A percentile compares a stretch with the other conserved stretches of the same genome.
Conservation (phyloP, 1,139 yeast genomes). For the Pneumocystis jirovecii region DNA sequence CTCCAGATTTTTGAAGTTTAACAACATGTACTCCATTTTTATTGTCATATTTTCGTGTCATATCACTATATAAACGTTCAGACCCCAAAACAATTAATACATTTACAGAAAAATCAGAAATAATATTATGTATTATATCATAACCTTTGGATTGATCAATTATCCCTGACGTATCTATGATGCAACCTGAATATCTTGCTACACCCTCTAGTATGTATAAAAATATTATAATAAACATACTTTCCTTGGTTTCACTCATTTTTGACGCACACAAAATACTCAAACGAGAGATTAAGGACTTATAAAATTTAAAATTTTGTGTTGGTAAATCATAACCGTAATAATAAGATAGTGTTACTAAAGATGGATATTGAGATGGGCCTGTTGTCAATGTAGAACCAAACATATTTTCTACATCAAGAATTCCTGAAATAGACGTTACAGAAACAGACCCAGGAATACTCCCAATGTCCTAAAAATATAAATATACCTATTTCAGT, state of each 20-base stretch:
- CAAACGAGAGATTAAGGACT: conserved; percentile 40
- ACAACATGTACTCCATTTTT: conserved; percentile 31
- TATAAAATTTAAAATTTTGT: conserved; percentile 49
- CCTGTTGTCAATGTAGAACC: conserved; percentile 85
- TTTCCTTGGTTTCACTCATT: conserved; percentile 34
- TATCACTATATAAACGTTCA: conserved; percentile 46
- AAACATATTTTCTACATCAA: conserved; percentile 66
- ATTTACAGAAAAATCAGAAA: conserved; percentile 42
- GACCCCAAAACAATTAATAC: conserved; percentile 29
- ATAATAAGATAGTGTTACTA: conserved; percentile 71
- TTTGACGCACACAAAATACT: conserved; percentile 47
- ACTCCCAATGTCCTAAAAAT: conserved; percentile 14
- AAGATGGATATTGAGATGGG: conserved; percentile 52
- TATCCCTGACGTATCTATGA: conserved; percentile 67
- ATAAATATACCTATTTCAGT: conserved; percentile 43
- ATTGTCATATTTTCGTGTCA: conserved; percentile 41
- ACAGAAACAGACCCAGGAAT: conserved; percentile 75
- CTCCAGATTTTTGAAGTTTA: conserved; percentile 57
- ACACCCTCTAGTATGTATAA: neutral
- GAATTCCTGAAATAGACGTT: conserved; percentile 62
- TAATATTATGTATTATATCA: conserved; percentile 40
- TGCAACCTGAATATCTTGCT: conserved; percentile 45
- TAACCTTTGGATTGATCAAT: conserved; percentile 34
- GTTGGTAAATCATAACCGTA: conserved; percentile 53
- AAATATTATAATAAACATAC: neutral